Evolutionary conservation across 2,329 filamentous ascomycete genomes (phyloP), one percentile per base, ranked within the genome.

Genomic region (Nothophaeocryptopus gaeumannii): DNA sequence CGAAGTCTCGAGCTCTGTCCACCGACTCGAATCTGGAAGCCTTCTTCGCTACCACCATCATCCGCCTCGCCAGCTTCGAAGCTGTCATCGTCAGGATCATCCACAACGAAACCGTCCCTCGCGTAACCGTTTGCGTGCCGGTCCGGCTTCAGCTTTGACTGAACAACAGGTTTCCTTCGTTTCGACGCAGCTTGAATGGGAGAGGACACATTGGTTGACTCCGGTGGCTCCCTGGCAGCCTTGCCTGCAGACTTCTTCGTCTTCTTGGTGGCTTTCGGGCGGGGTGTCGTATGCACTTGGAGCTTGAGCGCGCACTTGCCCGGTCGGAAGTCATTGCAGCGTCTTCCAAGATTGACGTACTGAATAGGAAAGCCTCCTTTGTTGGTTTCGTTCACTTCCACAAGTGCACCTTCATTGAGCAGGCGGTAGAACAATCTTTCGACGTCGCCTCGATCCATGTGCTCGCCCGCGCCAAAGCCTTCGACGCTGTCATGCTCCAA

Each of bases 401-500:
- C 70, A 20, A 99, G 72, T 5, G 84, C 88, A 38, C 85, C 84
- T 62, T 95, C 87, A 5, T 80, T 80, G 7, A 88, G 73, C 8
- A 99, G 75, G 40, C 81, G 78, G 63, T 89, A 83, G 61, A 96
- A 89, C n/a, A 97, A 77, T 34, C 90, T 84, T 64, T 96, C 87
- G 10, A 90, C 78, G 63, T 95, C 88, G 32, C 84, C 82, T 61
- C 86, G 83, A 50, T 86, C 84, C 59, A 95, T 72, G 12, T 81
- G 74, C 54, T 79, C 82, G 11, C 87, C 90, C 36, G 79, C 77
- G 11, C 89, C 89, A 67, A 83, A 84, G 50, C 84, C 80, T 13
- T 79, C 70, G 8, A 81, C 56, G 5, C 70, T 62, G 33, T 80
- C 74, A 33, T 83, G 81, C 3, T 72, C 65, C 2, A 73, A 63